Conservation (phyloP, 164 flowering plant genomes). For the Tinospora cordifolia region DNA sequence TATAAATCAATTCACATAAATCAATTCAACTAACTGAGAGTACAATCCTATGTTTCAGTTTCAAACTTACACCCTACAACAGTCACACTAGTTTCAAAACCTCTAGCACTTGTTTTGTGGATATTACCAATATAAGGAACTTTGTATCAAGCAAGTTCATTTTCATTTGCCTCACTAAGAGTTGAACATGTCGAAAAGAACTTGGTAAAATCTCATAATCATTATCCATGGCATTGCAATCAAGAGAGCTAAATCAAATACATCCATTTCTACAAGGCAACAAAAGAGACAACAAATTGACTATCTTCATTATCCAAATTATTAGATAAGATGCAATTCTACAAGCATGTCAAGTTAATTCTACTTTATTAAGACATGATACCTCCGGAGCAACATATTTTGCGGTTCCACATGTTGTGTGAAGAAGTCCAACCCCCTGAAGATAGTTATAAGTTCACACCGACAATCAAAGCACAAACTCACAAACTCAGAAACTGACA, state of each 20-base stretch:
- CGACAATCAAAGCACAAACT: constrained; percentile 5
- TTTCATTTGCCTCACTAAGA: not conserved
- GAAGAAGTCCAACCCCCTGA: constrained; percentile 91
- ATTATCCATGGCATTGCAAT: not conserved
- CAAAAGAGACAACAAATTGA: not conserved
- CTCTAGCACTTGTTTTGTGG: not conserved
- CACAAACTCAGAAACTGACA: too few relatives aligned
- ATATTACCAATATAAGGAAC: not conserved
- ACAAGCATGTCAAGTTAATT: not conserved
- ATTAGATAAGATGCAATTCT: not conserved
- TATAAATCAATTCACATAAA: not conserved
- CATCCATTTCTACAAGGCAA: not conserved
- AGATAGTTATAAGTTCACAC: constrained; percentile 9
- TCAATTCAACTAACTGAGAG: too few relatives aligned
- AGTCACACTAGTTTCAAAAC: not conserved
- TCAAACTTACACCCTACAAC: not conserved
- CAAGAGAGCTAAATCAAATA: not conserved
- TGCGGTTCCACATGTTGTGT: too few relatives aligned
- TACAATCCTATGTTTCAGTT: too few relatives aligned
- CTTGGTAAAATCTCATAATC: not conserved
- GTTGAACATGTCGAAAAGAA: not conserved
- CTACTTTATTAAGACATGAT: constrained; percentile 3
- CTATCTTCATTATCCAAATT: not conserved
- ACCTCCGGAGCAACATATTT: constrained; percentile 99
- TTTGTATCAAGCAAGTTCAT: not conserved